A percentile compares a stretch with the other conserved stretches of the same genome.
Evolutionary conservation across 352 stramenopile genomes (phyloP).

Genomic region (Globisporangium lucens): DNA sequence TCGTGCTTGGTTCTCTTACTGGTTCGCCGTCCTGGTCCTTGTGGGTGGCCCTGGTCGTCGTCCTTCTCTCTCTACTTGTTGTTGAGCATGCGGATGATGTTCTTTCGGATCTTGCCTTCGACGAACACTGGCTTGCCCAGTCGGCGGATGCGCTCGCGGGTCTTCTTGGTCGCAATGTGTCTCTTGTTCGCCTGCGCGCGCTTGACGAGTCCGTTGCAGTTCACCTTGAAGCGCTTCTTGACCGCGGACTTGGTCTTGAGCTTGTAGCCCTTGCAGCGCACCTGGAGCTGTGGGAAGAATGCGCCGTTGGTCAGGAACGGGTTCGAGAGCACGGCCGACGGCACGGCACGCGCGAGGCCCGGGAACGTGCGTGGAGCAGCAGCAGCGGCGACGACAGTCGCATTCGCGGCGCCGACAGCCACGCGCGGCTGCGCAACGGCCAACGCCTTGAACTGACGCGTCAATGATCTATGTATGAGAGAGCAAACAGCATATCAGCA

Average conservation of each 20-base stretch:
- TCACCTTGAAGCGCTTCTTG: slow-evolving; percentile 86
- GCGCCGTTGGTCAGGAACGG: slow-evolving; percentile 13
- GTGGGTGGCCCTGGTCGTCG: background rate
- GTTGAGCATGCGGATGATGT: slow-evolving; percentile 70
- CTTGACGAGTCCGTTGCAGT: slow-evolving; percentile 78
- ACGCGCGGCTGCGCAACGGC: slow-evolving; percentile 29
- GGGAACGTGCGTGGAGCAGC: slow-evolving; percentile 25
- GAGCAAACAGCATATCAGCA: background rate
- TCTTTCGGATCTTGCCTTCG: slow-evolving; percentile 78
- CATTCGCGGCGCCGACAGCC: slow-evolving; percentile 10
- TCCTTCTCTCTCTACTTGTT: slow-evolving; percentile 20
- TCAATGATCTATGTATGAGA: slow-evolving; percentile 36
- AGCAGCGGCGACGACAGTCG: background rate
- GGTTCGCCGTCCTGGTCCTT: background rate
- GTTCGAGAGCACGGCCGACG: slow-evolving; percentile 12
- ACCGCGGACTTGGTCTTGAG: slow-evolving; percentile 80
- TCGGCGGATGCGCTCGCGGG: slow-evolving; percentile 67
- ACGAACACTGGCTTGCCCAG: slow-evolving; percentile 73
- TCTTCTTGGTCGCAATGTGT: slow-evolving; percentile 86
- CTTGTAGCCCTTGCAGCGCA: slow-evolving; percentile 76
- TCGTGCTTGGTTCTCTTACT: no score
- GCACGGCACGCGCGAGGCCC: slow-evolving; percentile 9
- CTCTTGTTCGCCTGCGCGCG: slow-evolving; percentile 78
- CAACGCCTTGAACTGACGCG: slow-evolving; percentile 53
- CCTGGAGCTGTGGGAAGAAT: slow-evolving; percentile 42